phyloP scores from a whole-genome alignment of 352 stramenopile species.

The Globisporangium barbulae region DNA sequence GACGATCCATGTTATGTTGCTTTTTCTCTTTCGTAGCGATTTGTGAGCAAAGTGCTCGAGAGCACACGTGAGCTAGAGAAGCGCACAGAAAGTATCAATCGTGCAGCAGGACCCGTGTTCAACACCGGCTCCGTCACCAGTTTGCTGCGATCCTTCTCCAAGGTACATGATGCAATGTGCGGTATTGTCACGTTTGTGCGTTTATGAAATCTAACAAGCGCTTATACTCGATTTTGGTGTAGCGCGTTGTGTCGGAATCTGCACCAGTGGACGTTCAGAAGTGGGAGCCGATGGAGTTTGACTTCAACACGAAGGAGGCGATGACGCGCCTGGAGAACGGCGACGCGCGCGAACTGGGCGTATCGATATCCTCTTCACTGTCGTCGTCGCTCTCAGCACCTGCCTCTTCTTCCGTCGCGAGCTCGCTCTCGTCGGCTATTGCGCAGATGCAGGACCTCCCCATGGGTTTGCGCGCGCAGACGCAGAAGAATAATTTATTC shows the following conservation, averaged over 20 bases:
- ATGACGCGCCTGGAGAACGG: slow-evolving; percentile 51
- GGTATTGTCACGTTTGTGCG: neutral
- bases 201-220: neutral
- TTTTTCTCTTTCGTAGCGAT: slow-evolving; percentile 31
- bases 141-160: slow-evolving; percentile 65
- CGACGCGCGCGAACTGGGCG: slow-evolving; percentile 50
- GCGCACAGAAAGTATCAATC: slow-evolving; percentile 50
- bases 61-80: slow-evolving; percentile 63
- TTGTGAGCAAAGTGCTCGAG: slow-evolving; percentile 51
- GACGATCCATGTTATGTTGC: neutral
- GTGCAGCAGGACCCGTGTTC: slow-evolving; percentile 57
- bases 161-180: slow-evolving; percentile 30
- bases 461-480: neutral
- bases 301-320: slow-evolving; percentile 50
- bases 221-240: neutral
- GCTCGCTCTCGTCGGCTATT: slow-evolving; percentile 11
- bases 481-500: slow-evolving; percentile 9
- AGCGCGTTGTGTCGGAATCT: slow-evolving; percentile 39
- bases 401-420: slow-evolving; percentile 4
- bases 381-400: neutral
- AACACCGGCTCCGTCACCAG: slow-evolving; percentile 50
- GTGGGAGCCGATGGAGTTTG: slow-evolving; percentile 62
- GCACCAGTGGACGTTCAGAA: slow-evolving; percentile 25
- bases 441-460: slow-evolving; percentile 17
- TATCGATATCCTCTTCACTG: slow-evolving; percentile 47